A percentile compares a stretch with the other conserved stretches of the same genome.
phyloP scores from a whole-genome alignment of 1,284 basidiomycete genomes.

The Bondarzewia mesenterica region DNA sequence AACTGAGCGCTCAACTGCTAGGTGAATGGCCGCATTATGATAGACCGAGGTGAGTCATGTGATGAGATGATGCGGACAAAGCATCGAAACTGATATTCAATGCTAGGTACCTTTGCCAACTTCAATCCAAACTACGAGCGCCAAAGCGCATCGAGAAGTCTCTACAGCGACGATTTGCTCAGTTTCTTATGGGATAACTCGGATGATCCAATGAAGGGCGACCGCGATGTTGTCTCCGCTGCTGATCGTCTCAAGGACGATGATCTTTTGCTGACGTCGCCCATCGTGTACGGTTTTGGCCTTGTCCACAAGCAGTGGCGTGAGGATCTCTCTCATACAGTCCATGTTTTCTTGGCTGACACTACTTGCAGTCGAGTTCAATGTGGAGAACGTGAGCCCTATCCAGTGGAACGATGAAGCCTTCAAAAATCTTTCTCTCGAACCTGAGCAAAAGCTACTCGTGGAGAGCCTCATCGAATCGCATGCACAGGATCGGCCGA shows the following conservation, averaged over 20 bases:
- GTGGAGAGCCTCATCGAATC: constrained; percentile 21
- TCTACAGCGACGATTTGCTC: too few relatives aligned
- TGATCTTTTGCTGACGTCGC: too few relatives aligned
- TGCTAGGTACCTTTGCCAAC: constrained; percentile 11
- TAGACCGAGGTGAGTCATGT: constrained; percentile 19
- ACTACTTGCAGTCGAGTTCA: constrained; percentile 18
- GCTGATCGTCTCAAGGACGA: too few relatives aligned
- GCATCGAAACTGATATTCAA: constrained; percentile 15
- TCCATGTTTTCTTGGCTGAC: neutral
- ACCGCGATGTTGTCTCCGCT: too few relatives aligned
- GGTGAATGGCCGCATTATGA: constrained; percentile 23
- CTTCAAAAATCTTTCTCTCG: constrained; percentile 22
- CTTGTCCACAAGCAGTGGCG: too few relatives aligned
- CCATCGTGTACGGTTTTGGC: too few relatives aligned
- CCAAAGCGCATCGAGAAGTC: too few relatives aligned
- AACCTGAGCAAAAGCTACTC: constrained; percentile 22
- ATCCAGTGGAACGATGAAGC: constrained; percentile 22
- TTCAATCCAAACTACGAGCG: too few relatives aligned
- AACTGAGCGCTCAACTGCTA: constrained; percentile 5
- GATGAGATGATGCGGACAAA: constrained; percentile 15
- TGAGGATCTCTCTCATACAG: constrained; percentile 16
- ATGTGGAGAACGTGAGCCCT: constrained; percentile 19
- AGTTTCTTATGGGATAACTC: too few relatives aligned
- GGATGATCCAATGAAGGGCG: too few relatives aligned
- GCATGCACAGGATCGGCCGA: constrained; percentile 14